Conservation (phyloP, 352 stramenopile species). For the Phytophthora sansomeana region DNA sequence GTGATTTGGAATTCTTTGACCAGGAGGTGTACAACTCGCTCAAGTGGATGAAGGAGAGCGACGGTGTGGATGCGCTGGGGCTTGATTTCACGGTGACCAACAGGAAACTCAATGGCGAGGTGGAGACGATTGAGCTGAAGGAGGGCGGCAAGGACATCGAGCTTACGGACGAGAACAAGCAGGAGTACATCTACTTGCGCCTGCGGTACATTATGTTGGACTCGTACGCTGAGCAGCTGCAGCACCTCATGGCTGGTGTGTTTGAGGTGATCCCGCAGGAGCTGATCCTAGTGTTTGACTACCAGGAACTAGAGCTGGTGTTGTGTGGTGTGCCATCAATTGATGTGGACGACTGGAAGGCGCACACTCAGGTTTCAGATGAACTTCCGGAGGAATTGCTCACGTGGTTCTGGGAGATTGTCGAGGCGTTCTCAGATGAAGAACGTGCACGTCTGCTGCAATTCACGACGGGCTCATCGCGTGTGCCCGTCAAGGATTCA, state of each 20-base stretch:
- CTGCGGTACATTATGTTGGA: constrained; percentile 97
- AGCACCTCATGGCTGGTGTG: constrained; percentile 92
- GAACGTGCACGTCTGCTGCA: constrained; percentile 86
- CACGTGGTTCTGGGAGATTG: constrained; percentile 85
- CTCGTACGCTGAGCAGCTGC: constrained; percentile 94
- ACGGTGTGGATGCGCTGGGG: constrained; percentile 75
- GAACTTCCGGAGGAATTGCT: constrained; percentile 78
- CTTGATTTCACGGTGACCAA: constrained; percentile 89
- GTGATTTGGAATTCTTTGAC: constrained; percentile 91
- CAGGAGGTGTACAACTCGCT: constrained; percentile 86
- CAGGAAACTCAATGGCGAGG: constrained; percentile 74
- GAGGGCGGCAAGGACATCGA: constrained; percentile 85
- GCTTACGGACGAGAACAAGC: constrained; percentile 97
- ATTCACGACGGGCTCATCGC: constrained; percentile 86
- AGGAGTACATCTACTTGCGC: constrained; percentile 96
- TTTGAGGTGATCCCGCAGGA: constrained; percentile 97
- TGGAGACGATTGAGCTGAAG: constrained; percentile 87
- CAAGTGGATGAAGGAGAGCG: constrained; percentile 88
- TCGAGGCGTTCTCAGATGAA: constrained; percentile 71
- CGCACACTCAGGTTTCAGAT: constrained; percentile 89
- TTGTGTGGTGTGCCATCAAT: constrained; percentile 84
- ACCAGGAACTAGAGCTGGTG: constrained; percentile 86
- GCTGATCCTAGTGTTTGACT: constrained; percentile 86
- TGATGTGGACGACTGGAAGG: constrained; percentile 86
- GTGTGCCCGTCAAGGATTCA: constrained; percentile 90